phyloP scores from a whole-genome alignment of 768 basidiomycete species.

The Amanita brunnescens region DNA sequence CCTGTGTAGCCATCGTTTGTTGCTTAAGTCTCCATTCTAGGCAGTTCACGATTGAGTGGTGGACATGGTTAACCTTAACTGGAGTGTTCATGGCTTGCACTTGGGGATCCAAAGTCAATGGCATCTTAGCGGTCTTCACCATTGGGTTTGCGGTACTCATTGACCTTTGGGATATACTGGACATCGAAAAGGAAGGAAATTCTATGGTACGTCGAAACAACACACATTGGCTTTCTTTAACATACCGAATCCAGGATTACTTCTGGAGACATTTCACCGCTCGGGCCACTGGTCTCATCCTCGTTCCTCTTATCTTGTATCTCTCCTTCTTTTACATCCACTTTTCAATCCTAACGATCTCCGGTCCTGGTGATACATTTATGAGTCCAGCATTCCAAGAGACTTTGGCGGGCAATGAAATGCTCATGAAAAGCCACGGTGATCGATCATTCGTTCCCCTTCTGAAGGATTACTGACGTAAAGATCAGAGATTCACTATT shows the following conservation, averaged over 20 bases:
- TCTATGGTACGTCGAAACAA: constrained; percentile 50
- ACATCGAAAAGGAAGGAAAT: constrained; percentile 69
- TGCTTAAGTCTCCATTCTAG: constrained; percentile 26
- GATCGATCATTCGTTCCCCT: neutral
- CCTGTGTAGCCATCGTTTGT: constrained; percentile 1
- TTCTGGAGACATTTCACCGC: constrained; percentile 87
- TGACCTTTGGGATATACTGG: constrained; percentile 92
- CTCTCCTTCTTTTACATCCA: constrained; percentile 95
- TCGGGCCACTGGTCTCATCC: constrained; percentile 74
- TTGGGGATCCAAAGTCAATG: constrained; percentile 97
- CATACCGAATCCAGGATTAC: constrained; percentile 49
- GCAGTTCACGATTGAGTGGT: constrained; percentile 88
- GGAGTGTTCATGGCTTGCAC: constrained; percentile 94
- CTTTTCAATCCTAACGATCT: constrained; percentile 78
- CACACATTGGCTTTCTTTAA: constrained; percentile 2
- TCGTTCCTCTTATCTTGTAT: constrained; percentile 85
- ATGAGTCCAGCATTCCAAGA: constrained; percentile 99
- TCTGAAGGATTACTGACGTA: constrained; percentile 1
- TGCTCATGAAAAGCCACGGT: constrained; percentile 91
- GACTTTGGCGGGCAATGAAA: constrained; percentile 84
- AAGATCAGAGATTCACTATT: constrained; percentile 84
- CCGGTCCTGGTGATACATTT: constrained; percentile 90
- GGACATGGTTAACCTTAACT: constrained; percentile 86
- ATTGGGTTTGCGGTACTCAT: constrained; percentile 88
- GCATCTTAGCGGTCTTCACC: constrained; percentile 80